These are phyloP conservation scores for Pythium utonaiense DNA, from an alignment of 352 stramenopile genomes.

Conservation along the genomic window DNA sequence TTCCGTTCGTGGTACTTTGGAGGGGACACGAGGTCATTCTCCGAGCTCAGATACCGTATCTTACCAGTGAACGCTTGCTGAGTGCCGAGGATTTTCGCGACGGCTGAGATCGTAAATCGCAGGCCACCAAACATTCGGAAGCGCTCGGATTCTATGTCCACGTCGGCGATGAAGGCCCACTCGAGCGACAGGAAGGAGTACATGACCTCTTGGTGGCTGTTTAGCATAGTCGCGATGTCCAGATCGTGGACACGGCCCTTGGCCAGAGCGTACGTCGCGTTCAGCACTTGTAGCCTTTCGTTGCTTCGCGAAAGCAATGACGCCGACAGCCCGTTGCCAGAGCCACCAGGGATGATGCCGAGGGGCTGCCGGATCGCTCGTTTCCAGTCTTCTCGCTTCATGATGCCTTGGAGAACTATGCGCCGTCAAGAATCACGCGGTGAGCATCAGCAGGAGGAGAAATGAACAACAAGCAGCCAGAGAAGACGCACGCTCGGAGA, in stretches of 20 bases:
- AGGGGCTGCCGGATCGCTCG: constrained; percentile 33
- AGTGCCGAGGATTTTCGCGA: constrained; percentile 30
- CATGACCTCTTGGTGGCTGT: constrained; percentile 45
- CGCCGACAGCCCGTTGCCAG: constrained; percentile 62
- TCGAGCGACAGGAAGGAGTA: constrained; percentile 83
- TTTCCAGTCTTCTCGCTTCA: constrained; percentile 44
- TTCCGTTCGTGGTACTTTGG: constrained; percentile 26
- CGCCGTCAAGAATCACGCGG: neutral
- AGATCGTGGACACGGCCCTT: constrained; percentile 63
- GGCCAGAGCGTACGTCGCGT: constrained; percentile 57
- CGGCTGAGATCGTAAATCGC: constrained; percentile 40
- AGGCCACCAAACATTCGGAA: constrained; percentile 39
- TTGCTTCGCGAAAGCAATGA: constrained; percentile 47
- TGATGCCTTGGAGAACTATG: constrained; percentile 72
- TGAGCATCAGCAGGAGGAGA: neutral
- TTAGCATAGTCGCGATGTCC: constrained; percentile 54
- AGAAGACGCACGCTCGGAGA: constrained; percentile 52
- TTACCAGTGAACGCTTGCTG: constrained; percentile 24
- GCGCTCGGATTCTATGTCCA: constrained; percentile 51
- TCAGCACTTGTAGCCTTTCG: constrained; percentile 48
- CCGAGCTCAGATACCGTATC: constrained; percentile 26
- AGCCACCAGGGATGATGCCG: constrained; percentile 40
- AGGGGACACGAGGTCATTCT: constrained; percentile 17
- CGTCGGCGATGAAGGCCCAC: constrained; percentile 68
- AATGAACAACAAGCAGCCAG: neutral